Conservation (phyloP, 495 filamentous ascomycete genomes). For the Aspergillus bridgeri region DNA sequence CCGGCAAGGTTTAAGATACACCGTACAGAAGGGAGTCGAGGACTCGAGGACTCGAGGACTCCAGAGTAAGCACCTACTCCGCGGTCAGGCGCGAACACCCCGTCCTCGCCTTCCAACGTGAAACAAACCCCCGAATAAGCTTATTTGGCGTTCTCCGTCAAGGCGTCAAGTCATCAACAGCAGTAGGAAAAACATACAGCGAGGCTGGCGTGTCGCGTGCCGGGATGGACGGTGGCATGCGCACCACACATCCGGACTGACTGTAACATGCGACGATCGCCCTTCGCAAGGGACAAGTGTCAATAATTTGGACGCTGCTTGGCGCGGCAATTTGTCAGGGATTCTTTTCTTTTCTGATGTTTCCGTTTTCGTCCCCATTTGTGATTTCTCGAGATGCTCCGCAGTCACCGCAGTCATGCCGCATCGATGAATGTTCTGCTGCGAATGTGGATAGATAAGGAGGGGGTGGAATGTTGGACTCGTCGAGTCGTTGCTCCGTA, state of each 20-base stretch:
- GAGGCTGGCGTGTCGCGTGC: neutral
- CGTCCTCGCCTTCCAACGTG: neutral
- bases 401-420: too few species aligned
- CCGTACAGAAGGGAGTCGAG: too few species aligned
- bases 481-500: neutral
- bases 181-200: neutral
- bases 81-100: neutral
- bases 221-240: too few species aligned
- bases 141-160: neutral
- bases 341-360: too few species aligned
- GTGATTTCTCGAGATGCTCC: too few species aligned
- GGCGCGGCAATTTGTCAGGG: neutral
- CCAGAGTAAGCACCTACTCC: too few species aligned
- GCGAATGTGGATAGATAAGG: neutral
- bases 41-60: too few species aligned
- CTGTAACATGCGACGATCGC: neutral
- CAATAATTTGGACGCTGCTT: neutral
- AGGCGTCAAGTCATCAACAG: neutral
- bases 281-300: conserved; percentile 1
- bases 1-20: too few species aligned
- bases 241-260: neutral
- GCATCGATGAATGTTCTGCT: neutral
- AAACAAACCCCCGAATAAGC: neutral
- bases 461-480: neutral
- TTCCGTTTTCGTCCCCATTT: too few species aligned